Percentiles rank a stretch among this genome's conserved stretches.
Evolutionary conservation across 2,329 filamentous ascomycete species (phyloP).

Genomic region (Penicillium sumatraense): DNA sequence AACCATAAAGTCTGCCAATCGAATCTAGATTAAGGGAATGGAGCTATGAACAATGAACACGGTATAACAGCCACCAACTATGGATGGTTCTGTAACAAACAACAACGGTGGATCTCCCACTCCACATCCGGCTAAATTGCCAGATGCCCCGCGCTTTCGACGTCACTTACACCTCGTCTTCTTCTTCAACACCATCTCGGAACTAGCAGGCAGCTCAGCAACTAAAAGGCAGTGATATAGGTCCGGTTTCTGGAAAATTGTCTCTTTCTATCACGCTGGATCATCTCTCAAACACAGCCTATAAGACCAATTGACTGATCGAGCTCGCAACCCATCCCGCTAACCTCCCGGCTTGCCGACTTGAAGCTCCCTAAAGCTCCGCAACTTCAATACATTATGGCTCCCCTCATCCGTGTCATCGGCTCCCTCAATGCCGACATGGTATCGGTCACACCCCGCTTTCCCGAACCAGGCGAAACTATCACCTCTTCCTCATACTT

Average conservation of each 20-base stretch:
- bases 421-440: constrained; percentile 96
- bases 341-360: not conserved
- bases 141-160: constrained; percentile 1
- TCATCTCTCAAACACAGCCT: not conserved
- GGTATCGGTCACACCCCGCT: constrained; percentile 81
- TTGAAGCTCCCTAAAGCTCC: not conserved
- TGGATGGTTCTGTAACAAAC: no score
- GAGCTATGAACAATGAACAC: no score
- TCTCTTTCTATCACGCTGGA: not conserved
- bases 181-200: not conserved
- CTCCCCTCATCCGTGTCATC: constrained; percentile 73
- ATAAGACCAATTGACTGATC: not conserved
- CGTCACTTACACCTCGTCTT: not conserved
- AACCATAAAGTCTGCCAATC: no score
- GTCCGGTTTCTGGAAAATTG: not conserved
- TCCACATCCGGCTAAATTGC: constrained; percentile 3
- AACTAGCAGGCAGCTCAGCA: not conserved
- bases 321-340: not conserved
- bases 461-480: constrained; percentile 85
- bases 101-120: not conserved
- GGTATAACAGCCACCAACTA: no score
- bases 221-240: not conserved
- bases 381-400: constrained; percentile 32
- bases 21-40: no score
- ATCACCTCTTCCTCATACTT: constrained; percentile 77